phyloP scores from a whole-genome alignment of 2,329 filamentous ascomycete genomes.

The Helotiales sp. region DNA sequence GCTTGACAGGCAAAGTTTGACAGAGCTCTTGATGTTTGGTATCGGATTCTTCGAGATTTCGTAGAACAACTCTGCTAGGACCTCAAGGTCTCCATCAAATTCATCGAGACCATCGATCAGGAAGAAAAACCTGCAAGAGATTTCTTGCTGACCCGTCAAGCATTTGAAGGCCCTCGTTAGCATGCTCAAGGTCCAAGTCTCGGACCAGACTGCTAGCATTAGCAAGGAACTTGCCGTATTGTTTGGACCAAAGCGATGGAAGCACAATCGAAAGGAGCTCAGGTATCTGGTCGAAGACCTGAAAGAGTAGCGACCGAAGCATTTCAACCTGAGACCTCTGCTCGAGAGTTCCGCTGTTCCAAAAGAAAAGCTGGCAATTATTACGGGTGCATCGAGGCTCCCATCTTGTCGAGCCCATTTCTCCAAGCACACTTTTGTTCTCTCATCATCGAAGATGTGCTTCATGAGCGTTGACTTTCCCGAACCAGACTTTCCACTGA shows the following conservation, averaged over 20 bases:
- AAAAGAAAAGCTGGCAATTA: conserved; percentile 52
- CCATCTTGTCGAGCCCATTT: conserved; percentile 37
- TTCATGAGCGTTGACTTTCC: conserved; percentile 38
- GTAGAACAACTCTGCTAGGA: not conserved
- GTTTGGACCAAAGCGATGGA: not conserved
- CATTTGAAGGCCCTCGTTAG: conserved; percentile 17
- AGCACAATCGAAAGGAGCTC: conserved; percentile 3
- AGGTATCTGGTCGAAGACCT: not conserved
- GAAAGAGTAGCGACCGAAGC: conserved; percentile 10
- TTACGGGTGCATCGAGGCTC: not conserved
- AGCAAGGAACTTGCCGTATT: not conserved
- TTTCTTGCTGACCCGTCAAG: not conserved
- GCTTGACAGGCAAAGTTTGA: conserved; percentile 10
- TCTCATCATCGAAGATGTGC: conserved; percentile 10
- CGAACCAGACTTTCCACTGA: conserved; percentile 36
- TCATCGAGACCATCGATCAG: conserved; percentile 30
- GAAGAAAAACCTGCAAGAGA: conserved; percentile 5
- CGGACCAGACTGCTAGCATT: not conserved
- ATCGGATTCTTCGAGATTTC: not conserved
- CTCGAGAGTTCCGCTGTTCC: conserved; percentile 47
- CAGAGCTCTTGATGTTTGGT: not conserved
- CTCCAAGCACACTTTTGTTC: conserved; percentile 22
- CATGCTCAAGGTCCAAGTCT: not conserved
- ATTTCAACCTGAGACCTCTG: conserved; percentile 19
- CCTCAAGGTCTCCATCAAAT: conserved; percentile 23